A percentile compares a stretch with the other conserved stretches of the same genome.
Conservation (phyloP, 306 rosid genomes). For the Acmispon strigosus region DNA sequence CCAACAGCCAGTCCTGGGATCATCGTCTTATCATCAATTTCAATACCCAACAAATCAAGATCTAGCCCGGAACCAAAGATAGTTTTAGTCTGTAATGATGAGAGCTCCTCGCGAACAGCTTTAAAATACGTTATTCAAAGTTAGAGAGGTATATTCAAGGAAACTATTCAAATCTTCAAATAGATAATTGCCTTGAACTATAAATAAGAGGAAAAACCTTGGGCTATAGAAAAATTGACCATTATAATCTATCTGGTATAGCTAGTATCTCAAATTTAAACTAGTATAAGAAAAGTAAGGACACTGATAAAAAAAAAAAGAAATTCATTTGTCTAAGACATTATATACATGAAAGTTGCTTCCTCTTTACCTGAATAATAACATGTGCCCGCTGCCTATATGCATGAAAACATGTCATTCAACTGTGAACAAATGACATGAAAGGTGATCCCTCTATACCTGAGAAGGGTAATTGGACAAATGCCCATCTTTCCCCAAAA, state of each 20-base stretch:
- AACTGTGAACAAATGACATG: background rate
- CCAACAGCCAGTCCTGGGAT: constrained; percentile 90
- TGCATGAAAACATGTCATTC: background rate
- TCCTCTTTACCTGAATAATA: constrained; percentile 46
- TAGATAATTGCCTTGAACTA: background rate
- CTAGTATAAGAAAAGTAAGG: background rate
- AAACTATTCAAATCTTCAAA: background rate
- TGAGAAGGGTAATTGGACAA: constrained; percentile 87
- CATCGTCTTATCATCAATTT: constrained; percentile 73
- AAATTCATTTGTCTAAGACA: background rate
- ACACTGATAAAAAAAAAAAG: background rate
- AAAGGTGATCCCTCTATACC: constrained; percentile 37
- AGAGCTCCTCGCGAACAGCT: constrained; percentile 79
- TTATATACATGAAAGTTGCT: background rate
- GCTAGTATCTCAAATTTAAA: background rate
- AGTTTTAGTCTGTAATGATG: constrained; percentile 39
- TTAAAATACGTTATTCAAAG: constrained; percentile 20
- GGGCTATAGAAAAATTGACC: background rate
- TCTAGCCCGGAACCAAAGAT: constrained; percentile 81
- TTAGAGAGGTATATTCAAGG: constrained; percentile 5
- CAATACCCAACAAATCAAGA: constrained; percentile 86
- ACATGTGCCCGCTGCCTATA: background rate
- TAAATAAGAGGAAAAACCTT: background rate
- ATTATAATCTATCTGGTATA: background rate
- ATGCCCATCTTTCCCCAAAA: constrained; percentile 91